Percentiles rank a stretch among this genome's conserved stretches.
Conservation (phyloP, 2,329 filamentous ascomycete species). For the Cladosporium cucumerinum region DNA sequence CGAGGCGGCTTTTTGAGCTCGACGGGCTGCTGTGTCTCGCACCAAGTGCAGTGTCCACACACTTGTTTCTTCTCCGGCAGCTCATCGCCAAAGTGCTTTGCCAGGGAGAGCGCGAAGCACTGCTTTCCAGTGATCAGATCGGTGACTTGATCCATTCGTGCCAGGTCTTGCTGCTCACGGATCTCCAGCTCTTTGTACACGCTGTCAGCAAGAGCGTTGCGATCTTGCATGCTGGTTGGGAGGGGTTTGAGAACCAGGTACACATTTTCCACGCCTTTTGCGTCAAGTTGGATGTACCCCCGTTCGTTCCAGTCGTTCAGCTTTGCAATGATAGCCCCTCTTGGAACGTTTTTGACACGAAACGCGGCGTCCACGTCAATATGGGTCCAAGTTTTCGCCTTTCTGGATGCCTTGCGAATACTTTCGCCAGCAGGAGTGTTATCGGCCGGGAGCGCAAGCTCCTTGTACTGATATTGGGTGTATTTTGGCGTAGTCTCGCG, state of each 20-base stretch:
- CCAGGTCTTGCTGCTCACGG: constrained; percentile 54
- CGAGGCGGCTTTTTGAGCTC: constrained; percentile 40
- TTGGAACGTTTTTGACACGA: constrained; percentile 33
- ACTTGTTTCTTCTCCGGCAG: constrained; percentile 42
- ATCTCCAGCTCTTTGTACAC: constrained; percentile 51
- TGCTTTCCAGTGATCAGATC: constrained; percentile 51
- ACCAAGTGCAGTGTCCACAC: constrained; percentile 57
- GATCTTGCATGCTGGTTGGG: constrained; percentile 45
- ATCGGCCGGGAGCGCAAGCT: constrained; percentile 37
- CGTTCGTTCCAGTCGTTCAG: constrained; percentile 54
- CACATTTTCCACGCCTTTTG: constrained; percentile 51
- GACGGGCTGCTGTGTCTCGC: constrained; percentile 35
- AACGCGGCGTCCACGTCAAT: constrained; percentile 49
- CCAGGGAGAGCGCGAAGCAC: constrained; percentile 54
- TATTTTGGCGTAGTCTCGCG: constrained; percentile 58
- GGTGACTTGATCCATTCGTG: constrained; percentile 50
- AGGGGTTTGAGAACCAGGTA: constrained; percentile 51
- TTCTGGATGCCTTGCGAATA: constrained; percentile 43
- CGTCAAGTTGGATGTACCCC: constrained; percentile 50
- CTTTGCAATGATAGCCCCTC: constrained; percentile 51
- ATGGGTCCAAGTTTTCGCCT: constrained; percentile 42
- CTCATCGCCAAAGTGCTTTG: constrained; percentile 57
- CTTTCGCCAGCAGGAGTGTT: constrained; percentile 43
- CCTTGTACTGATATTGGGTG: constrained; percentile 52
- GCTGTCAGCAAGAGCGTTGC: constrained; percentile 28